Base-by-base conservation (phyloP, 2,329 filamentous ascomycete species). In the Aureobasidium sp. region DNA sequence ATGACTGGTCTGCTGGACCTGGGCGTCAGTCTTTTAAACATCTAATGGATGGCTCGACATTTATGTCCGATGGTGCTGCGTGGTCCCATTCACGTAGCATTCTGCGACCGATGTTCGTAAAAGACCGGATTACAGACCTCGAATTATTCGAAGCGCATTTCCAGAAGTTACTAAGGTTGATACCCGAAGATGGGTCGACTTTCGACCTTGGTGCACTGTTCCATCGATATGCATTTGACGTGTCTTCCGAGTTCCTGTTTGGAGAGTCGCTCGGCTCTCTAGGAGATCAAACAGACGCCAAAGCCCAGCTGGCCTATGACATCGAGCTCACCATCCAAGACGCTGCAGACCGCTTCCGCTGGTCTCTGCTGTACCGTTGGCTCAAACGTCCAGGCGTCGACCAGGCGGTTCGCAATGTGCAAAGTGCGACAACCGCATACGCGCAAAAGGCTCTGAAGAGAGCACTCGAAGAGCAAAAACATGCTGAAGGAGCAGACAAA, bases 221-320 rank as follows among this genome's bases (percentile, higher is more conserved):
- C 66, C 85, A 85, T 65, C 77, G 79, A 47, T 77, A 87, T 67
- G 85, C 84, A 0, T 75, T 88, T 23, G 85, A 89, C 61, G 81
- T 83, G 0, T 82, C 84, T 0, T 88, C 84, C 0, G 83, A 85
- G 40, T 86, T 88, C 61, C 71, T 89, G 5, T 84, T 88, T 35
- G 85, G 86, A 5, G 74, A 81, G 42, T 65, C 65, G 25, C 64
- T 65, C 2, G 60, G 63, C 19, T 64, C 65, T 8, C 59, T 69
- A 5, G 51, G 57, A n/a, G 46, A 57, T 13, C 58, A 64, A 13
- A 53, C 60, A 9, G 57, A 45, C 4, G 63, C 61, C n/a, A 46
- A 61, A 23, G 60, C 55, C 4, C 40, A 54, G 11, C 62, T 66
- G n/a, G 54, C 57, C 9, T 35, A 62, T 19, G 62, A 62, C 8